Percentiles rank a stretch among this genome's conserved stretches.
phyloP scores from a whole-genome alignment of 139 green algal species.

The Chlorella sp. region DNA sequence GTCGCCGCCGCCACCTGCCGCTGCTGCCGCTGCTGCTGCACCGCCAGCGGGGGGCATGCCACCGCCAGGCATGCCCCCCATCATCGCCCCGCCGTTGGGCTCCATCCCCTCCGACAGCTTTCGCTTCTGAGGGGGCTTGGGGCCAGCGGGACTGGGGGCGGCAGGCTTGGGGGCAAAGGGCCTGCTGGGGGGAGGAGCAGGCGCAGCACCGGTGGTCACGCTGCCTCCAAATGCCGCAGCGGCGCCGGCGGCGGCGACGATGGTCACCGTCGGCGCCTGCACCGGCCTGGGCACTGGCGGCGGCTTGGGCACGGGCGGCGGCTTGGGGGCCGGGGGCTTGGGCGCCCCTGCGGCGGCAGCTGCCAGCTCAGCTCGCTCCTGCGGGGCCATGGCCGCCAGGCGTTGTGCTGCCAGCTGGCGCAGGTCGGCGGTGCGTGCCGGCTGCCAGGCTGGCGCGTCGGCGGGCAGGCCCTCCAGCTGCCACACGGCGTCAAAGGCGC shows the following conservation, averaged over 20 bases:
- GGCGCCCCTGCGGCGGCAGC: background rate
- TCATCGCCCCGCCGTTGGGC: background rate
- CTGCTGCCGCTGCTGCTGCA: background rate
- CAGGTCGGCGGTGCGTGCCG: conserved; percentile 2
- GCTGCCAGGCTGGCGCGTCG: background rate
- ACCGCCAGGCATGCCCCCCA: background rate
- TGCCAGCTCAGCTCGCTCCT: background rate
- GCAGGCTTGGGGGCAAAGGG: too few species aligned
- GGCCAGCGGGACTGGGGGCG: background rate
- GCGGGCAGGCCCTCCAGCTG: conserved; percentile 21
- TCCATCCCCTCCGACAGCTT: background rate
- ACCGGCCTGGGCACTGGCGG: background rate
- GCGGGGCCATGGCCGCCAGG: background rate
- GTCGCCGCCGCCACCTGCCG: background rate
- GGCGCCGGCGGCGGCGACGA: too few species aligned
- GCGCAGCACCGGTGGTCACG: too few species aligned
- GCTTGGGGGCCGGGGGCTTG: background rate
- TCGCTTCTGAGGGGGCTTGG: background rate
- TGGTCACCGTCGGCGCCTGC: background rate
- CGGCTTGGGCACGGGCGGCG: background rate
- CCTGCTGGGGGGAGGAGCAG: too few species aligned
- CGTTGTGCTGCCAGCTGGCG: background rate
- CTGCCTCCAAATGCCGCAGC: too few species aligned
- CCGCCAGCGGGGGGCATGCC: background rate
- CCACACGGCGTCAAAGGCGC: conserved; percentile 29